Base-by-base conservation (phyloP, 192 early-diverging fungal genomes). In the Endogone sp. region DNA sequence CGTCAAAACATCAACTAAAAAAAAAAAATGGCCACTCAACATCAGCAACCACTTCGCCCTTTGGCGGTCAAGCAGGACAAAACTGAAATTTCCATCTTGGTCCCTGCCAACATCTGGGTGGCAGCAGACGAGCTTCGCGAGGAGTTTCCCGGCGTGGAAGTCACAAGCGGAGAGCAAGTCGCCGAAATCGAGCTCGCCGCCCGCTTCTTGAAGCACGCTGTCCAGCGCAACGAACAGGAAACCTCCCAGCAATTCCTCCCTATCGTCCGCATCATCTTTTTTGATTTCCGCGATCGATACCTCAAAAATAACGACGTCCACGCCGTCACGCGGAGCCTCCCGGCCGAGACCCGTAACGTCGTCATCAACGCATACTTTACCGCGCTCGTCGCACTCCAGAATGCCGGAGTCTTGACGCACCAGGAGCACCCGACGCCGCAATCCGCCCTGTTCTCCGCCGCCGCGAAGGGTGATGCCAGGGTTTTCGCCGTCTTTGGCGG, bases 401-500 rank as follows among this genome's bases (percentile, higher is more conserved):
- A 76, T 10, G 64, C 67, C 21, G 66, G 65, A 9, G 64, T 73
- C 27, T 60, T 86, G 20, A 62, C 74, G 3, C 20, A 60, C 25
- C 69, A 84, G 21, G 78, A 85, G 58, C 68, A 73, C 61, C 71
- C 80, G 4, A 74, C 79, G 2, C 67, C 76, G 16, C 65, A 78
- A 9, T 85, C 91, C 9, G 92, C 94, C 22, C 80, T 95, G 57
- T 84, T 94, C 63, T 75, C 82, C 27, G 88, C 89, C 66, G 92
- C 86, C 56, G 68, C 77, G 13, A 65, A 79, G 23, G 87, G 88
- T 26, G 78, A 72, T 10, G 89, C 91, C 44, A 79, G 79, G 60
- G 72, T 91, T 31, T 89, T 94, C 71, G 93, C 94, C 37, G 86
- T 98, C 68, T 98, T 98, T 88, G 95, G 95, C 68, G 95, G 95